Evolutionary conservation across 2,329 filamentous ascomycete genomes (phyloP).

Genomic region (Pestalotiopsis sp.): DNA sequence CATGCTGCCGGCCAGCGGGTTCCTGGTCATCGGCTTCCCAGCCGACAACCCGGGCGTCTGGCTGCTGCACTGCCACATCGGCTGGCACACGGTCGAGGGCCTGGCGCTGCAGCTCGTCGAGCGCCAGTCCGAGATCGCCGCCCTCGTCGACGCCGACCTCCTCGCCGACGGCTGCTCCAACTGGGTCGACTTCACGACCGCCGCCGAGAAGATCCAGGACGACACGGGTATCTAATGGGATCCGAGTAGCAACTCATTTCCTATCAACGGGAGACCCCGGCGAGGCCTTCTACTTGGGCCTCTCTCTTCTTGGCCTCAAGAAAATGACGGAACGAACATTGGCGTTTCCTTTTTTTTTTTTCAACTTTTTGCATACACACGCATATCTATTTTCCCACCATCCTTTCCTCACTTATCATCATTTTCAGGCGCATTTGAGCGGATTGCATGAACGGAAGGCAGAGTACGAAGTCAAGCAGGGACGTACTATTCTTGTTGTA

Average conservation of each 20-base stretch:
- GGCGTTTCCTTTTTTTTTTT: background rate
- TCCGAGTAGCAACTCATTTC: too few relatives aligned
- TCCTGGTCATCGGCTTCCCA: slow-evolving; percentile 49
- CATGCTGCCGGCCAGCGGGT: slow-evolving; percentile 44
- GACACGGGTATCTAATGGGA: slow-evolving; percentile 32
- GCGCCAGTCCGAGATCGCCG: slow-evolving; percentile 27
- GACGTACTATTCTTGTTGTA: background rate
- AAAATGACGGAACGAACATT: background rate
- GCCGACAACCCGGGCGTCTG: slow-evolving; percentile 54
- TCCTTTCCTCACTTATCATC: background rate
- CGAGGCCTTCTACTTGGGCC: background rate
- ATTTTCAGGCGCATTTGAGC: background rate
- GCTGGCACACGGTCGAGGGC: slow-evolving; percentile 50
- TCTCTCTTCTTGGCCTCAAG: background rate
- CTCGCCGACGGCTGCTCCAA: slow-evolving; percentile 28
- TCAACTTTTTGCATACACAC: background rate
- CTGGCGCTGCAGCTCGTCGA: slow-evolving; percentile 54
- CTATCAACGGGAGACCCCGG: too few relatives aligned
- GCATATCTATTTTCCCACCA: background rate
- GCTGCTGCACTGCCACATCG: slow-evolving; percentile 41
- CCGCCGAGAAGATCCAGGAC: slow-evolving; percentile 24
- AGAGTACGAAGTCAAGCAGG: background rate
- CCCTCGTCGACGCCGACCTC: slow-evolving; percentile 19
- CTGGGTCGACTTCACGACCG: slow-evolving; percentile 29
- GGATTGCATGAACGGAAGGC: background rate